A percentile compares a stretch with the other conserved stretches of the same genome.
Evolutionary conservation across 2,329 filamentous ascomycete genomes (phyloP).

Genomic region (Beauveria scarabaeidicola): DNA sequence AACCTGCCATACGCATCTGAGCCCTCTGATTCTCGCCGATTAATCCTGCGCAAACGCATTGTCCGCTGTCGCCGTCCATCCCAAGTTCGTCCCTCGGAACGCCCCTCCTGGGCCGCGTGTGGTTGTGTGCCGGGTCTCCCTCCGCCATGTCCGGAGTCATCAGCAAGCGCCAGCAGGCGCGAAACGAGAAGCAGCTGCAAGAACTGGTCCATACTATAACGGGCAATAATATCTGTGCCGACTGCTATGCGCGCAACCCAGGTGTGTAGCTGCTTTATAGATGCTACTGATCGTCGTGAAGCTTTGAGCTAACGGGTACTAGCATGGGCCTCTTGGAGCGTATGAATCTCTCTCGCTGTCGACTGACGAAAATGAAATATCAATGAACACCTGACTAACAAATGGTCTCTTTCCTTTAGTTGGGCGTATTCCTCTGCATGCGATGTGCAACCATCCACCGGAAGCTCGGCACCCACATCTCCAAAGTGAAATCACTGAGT

Average conservation of each 20-base stretch:
- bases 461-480: constrained; percentile 94
- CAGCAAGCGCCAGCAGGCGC: constrained; percentile 95
- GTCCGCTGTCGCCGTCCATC: background rate
- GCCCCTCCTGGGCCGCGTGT: background rate
- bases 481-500: constrained; percentile 95
- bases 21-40: background rate
- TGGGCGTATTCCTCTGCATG: constrained; percentile 96
- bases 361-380: no score
- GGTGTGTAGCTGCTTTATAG: constrained; percentile 42
- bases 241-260: constrained; percentile 87
- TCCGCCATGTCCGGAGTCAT: constrained; percentile 59
- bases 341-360: constrained; percentile 39
- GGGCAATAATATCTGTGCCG: constrained; percentile 89
- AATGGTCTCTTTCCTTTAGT: constrained; percentile 36
- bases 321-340: constrained; percentile 97
- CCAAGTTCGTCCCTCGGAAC: background rate
- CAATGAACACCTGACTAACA: constrained; percentile 13
- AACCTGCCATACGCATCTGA: background rate
- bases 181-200: constrained; percentile 86
- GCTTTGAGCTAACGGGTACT: constrained; percentile 20
- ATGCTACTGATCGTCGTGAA: background rate
- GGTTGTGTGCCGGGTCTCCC: background rate
- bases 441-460: constrained; percentile 92
- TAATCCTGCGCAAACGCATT: background rate
- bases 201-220: constrained; percentile 76